phyloP scores from a whole-genome alignment of 2,329 filamentous ascomycete species.

The Fusarium tuaranense region DNA sequence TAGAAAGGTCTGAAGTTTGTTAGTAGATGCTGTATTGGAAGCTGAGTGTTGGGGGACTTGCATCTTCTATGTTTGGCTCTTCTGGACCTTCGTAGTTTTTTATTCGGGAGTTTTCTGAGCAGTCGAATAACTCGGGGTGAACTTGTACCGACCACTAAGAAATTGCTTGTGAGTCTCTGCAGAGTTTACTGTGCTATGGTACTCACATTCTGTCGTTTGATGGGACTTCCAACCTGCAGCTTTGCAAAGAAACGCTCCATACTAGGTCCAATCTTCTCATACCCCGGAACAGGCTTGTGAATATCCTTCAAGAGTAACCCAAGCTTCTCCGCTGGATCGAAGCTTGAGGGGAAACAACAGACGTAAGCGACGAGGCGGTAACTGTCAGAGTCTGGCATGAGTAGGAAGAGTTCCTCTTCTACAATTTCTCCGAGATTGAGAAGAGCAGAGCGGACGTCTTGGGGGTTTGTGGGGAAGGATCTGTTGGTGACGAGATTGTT shows the following conservation, averaged over 20 bases:
- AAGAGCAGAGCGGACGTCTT: conserved; percentile 6
- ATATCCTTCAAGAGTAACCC: conserved; percentile 50
- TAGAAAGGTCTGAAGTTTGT: conserved; percentile 26
- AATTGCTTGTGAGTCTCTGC: background rate
- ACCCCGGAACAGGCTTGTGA: conserved; percentile 62
- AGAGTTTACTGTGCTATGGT: rapidly evolving
- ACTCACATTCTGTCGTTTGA: conserved; percentile 62
- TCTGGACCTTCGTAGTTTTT: conserved; percentile 5
- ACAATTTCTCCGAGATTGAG: conserved; percentile 24
- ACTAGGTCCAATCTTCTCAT: conserved; percentile 65
- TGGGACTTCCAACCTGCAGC: conserved; percentile 60
- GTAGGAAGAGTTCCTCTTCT: conserved; percentile 19
- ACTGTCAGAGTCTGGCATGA: conserved; percentile 45
- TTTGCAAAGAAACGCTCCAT: conserved; percentile 67
- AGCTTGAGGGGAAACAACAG: conserved; percentile 16
- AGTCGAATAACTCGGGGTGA: conserved; percentile 35
- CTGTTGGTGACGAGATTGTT: conserved; percentile 55
- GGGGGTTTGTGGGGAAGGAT: conserved; percentile 37
- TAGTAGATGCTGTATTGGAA: background rate
- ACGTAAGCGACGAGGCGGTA: conserved; percentile 61
- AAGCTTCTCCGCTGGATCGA: background rate
- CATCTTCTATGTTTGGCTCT: conserved; percentile 21
- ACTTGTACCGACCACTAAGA: conserved; percentile 39
- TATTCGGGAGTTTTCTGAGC: conserved; percentile 15
- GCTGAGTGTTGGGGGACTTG: background rate